These are phyloP conservation scores for Petunia hybrid DNA, from an alignment of 305 asterid species.

Conservation along the genomic window DNA sequence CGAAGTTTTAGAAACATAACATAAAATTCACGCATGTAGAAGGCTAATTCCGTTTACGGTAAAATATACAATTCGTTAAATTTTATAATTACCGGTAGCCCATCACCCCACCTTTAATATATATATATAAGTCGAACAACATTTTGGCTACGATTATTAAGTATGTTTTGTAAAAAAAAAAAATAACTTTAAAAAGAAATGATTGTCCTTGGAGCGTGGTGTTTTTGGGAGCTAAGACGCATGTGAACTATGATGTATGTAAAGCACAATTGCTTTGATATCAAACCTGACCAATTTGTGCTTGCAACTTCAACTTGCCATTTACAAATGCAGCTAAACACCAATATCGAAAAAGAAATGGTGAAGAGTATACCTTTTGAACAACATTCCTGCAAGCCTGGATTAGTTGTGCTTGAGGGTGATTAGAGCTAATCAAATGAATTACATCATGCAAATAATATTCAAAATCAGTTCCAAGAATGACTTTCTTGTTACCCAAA, in stretches of 20 bases:
- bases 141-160: no score
- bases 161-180: no score
- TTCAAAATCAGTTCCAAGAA: not conserved
- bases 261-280: not conserved
- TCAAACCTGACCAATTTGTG: not conserved
- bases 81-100: no score
- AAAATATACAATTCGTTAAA: no score
- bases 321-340: not conserved
- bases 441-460: not conserved
- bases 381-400: not conserved
- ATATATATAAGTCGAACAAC: no score
- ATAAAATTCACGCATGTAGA: no score
- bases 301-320: not conserved
- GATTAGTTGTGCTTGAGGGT: constrained; percentile 7
- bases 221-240: no score
- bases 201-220: no score
- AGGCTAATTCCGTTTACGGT: no score
- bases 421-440: not conserved
- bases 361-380: not conserved
- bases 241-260: not conserved
- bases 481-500: not conserved
- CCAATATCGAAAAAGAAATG: not conserved
- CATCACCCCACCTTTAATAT: no score
- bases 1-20: no score
- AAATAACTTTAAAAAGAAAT: no score